Evolutionary conservation across 2,329 filamentous ascomycete genomes (phyloP).

Genomic region (Cucurbitaria berberidis): DNA sequence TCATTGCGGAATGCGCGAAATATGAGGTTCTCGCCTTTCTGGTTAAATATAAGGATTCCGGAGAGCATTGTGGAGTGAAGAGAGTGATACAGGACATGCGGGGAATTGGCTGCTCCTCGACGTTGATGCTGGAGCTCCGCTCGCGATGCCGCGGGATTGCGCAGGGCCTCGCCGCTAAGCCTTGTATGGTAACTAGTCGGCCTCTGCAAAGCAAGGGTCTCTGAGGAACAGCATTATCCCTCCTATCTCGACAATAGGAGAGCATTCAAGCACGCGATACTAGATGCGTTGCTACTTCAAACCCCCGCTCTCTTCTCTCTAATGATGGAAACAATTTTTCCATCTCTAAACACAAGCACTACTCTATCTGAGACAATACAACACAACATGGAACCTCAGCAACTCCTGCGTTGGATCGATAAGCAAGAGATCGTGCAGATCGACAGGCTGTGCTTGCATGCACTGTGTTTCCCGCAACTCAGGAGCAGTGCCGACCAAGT

Average conservation of each 20-base stretch:
- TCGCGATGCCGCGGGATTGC: constrained; percentile 19
- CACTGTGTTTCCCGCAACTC: constrained; percentile 10
- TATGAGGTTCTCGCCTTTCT: constrained; percentile 99
- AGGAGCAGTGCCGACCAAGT: constrained; percentile 1
- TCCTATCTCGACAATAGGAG: no score
- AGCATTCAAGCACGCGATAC: no score
- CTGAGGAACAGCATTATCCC: no score
- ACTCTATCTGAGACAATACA: no score
- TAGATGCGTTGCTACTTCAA: no score
- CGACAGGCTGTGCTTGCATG: constrained; percentile 1
- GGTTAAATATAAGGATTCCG: constrained; percentile 97
- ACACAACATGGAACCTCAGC: no score
- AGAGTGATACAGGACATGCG: background rate
- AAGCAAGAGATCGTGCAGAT: background rate
- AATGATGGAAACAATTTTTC: no score
- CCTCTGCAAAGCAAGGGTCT: background rate
- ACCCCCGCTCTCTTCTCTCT: no score
- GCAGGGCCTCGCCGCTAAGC: constrained; percentile 8
- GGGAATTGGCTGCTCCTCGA: constrained; percentile 11
- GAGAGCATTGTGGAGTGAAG: constrained; percentile 73
- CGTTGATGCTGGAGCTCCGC: constrained; percentile 13
- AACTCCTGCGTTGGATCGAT: no score
- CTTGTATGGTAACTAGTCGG: no score
- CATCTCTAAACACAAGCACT: no score
- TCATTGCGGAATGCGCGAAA: constrained; percentile 99